Evolutionary conservation across 1,284 basidiomycete genomes (phyloP), one percentile per base, ranked within the genome.

Genomic region (Ustilago trichophora): DNA sequence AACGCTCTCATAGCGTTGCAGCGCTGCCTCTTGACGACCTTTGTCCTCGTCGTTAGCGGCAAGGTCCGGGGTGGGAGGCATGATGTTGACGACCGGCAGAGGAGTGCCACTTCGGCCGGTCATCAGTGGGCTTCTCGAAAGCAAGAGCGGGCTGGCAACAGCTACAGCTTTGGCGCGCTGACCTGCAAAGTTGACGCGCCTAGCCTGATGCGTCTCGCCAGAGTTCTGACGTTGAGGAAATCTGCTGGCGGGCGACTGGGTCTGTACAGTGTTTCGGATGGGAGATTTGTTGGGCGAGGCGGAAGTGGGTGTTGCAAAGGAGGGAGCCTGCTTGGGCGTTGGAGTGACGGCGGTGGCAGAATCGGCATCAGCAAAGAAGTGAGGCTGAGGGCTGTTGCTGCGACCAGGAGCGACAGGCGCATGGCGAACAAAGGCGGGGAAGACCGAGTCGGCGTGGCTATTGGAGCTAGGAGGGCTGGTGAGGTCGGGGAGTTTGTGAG

Each of bases 31-130:
- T 27, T 56, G 44, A 26, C 47, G 52, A 34, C 27, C 49, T 37
- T 52, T 36, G 13, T 52, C 45, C n/a, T 67, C 53, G 9, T 49
- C 51, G 19, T 48, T 58, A 4, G 25, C 46, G 19, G 34, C 57
- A n/a, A 75, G 63, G 27, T 75, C 75, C 2, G 75, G 75, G 10
- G 73, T 77, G 1, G 75, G 75, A 18, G 75, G 75, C 75, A 77
- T 77, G 38, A 77, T 68, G 42, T 72, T 75, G 45, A 77, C 75
- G 3, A 77, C 62, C 11, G 71, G 62, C 37, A 63, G 56, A 24
- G 62, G 57, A 4, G 43, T 51, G 27, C 41, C 37, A n/a, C 53
- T 52, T 19, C 42, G 40, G 33, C 52, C 57, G 6, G 33, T 43
- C 45, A 59, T 26, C 8, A 48, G 55, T 12, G 73, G 66, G 34